Percentiles rank a stretch among this genome's conserved stretches.
Conservation (phyloP, 306 rosid species). For the Adenanthera pavonina region DNA sequence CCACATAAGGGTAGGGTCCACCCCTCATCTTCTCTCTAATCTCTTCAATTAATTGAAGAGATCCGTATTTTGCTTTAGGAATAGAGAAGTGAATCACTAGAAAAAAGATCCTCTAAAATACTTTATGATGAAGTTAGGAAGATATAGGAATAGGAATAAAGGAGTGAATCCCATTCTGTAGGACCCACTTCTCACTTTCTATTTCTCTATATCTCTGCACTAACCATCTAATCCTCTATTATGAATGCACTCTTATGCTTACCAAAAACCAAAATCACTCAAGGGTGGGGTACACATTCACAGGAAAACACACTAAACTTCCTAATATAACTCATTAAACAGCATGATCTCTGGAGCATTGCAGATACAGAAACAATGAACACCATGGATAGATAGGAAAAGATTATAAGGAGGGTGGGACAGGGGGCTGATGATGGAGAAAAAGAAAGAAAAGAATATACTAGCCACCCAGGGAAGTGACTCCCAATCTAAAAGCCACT, state of each 20-base stretch:
- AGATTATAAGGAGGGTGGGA: background rate
- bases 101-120: too few relatives aligned
- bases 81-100: too few relatives aligned
- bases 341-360: constrained; percentile 10
- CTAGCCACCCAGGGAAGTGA: constrained; percentile 41
- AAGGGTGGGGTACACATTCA: background rate
- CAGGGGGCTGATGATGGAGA: too few relatives aligned
- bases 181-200: too few relatives aligned
- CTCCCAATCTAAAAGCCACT: constrained; percentile 27
- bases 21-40: too few relatives aligned
- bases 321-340: constrained; percentile 6
- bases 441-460: constrained; percentile 44
- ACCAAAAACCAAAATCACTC: background rate
- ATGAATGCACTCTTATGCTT: constrained; percentile 11
- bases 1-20: too few relatives aligned
- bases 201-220: too few relatives aligned
- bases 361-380: background rate
- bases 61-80: too few relatives aligned
- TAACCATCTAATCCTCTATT: background rate
- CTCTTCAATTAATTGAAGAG: too few relatives aligned
- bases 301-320: constrained; percentile 22
- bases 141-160: too few relatives aligned
- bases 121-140: too few relatives aligned
- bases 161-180: too few relatives aligned
- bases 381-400: background rate